Base-by-base conservation (phyloP, 768 basidiomycete species). In the Pholiota conissans region DNA sequence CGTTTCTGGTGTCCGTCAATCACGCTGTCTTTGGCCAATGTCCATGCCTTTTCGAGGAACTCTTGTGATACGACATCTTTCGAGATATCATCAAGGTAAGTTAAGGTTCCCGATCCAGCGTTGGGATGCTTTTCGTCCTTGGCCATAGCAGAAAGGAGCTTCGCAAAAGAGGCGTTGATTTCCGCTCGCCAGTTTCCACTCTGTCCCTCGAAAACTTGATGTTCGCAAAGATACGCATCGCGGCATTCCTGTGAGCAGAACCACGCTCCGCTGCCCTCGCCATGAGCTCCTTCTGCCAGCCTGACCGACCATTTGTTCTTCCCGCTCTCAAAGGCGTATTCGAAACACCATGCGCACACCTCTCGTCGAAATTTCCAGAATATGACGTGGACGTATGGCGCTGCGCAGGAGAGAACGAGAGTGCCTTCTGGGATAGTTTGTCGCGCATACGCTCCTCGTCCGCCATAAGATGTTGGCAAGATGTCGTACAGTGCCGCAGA, bases 331-430 rank as follows among this genome's bases (percentile, higher is more conserved):
- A 80, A 81, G 24, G 82, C 76, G 64, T 88, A 87, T 35, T 78
- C 76, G 65, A 85, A 88, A 69, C 87, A 89, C 65, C 80, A 73
- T 9, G 78, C 81, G 62, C 87, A 89, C 47, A 87, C 84, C 66
- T 87, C 86, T 66, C 82, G 85, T 37, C 84, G 77, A 61, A 86
- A 89, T 59, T 80, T 79, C 63, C 79, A 83, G 68, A 82, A 82
- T 50, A 89, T 74, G 30, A 85, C 84, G 49, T 76, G 77, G 0
- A 81, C 76, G 63, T 84, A 87, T 0, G 87, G 87, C 5, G 69
- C 69, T 48, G 73, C 58, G 55, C 79, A 79, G 22, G 70, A 69
- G 52, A 81, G 72, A 40, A 87, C 66, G 24, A 73, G 71, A 8
- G 79, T 78, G 51, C 76, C 75, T 37, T 75, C 72, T 3, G 73